Percentiles rank a stretch among this genome's conserved stretches.
Evolutionary conservation across 352 stramenopile species (phyloP).

Genomic region (Blastocystis sp.): DNA sequence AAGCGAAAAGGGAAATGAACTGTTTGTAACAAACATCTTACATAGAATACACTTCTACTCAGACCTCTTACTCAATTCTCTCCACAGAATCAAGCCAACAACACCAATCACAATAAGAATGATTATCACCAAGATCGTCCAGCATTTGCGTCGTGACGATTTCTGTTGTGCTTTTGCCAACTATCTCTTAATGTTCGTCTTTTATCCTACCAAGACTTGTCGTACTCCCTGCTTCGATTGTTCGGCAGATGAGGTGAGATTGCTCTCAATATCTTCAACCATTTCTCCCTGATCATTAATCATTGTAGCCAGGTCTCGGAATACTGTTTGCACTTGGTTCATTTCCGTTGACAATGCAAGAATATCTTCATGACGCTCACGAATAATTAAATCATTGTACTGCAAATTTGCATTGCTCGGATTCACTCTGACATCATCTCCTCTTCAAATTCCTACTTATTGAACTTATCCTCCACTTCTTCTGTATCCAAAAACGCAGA

Average conservation of each 20-base stretch:
- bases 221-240: conserved; percentile 59
- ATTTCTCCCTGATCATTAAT: conserved; percentile 59
- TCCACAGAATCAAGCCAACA: conserved; percentile 34
- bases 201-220: not conserved
- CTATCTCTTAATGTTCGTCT: not conserved
- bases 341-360: conserved; percentile 46
- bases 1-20: not conserved
- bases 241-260: conserved; percentile 32
- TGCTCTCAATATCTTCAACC: conserved; percentile 58
- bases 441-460: not conserved
- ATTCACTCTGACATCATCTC: not conserved
- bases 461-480: conserved; percentile 60
- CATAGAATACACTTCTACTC: not conserved
- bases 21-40: conserved; percentile 49
- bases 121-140: conserved; percentile 41
- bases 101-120: conserved; percentile 28
- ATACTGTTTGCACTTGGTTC: conserved; percentile 56
- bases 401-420: conserved; percentile 52
- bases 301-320: conserved; percentile 50
- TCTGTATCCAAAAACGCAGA: conserved; percentile 57
- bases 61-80: not conserved
- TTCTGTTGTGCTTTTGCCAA: conserved; percentile 20
- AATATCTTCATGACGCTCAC: conserved; percentile 60
- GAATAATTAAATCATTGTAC: conserved; percentile 61
- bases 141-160: conserved; percentile 36